These are phyloP conservation scores for Bryum argenteum DNA, from an alignment of 225 moss, liverwort and hornwort species.

Conservation along the genomic window DNA sequence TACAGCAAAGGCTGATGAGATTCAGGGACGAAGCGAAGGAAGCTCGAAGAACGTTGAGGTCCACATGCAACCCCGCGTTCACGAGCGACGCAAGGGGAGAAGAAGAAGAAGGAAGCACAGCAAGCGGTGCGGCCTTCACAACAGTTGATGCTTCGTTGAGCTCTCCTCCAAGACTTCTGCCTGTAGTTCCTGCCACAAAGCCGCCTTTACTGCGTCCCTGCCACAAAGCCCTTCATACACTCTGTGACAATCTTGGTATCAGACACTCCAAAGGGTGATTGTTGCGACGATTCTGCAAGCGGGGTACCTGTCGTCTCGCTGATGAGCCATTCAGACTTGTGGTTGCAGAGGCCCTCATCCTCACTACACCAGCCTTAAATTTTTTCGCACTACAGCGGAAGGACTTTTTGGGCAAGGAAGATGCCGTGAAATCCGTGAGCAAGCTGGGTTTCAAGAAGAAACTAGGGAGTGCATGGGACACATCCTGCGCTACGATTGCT, in stretches of 20 bases:
- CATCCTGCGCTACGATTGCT: conserved; percentile 40
- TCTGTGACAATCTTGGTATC: conserved; percentile 17
- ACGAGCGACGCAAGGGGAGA: conserved; percentile 49
- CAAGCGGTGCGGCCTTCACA: conserved; percentile 45
- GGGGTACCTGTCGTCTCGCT: conserved; percentile 41
- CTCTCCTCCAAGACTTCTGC: conserved; percentile 20
- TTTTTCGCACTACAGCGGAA: conserved; percentile 24
- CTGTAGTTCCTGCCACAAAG: conserved; percentile 22
- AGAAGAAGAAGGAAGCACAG: conserved; percentile 47
- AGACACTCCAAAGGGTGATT: background rate
- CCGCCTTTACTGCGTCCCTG: conserved; percentile 36
- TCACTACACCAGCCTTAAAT: conserved; percentile 18
- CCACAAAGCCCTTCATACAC: conserved; percentile 30
- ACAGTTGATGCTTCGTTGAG: conserved; percentile 20
- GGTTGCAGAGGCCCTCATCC: conserved; percentile 23
- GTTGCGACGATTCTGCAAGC: no score
- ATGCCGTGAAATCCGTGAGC: conserved; percentile 22
- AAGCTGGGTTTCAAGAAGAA: conserved; percentile 2
- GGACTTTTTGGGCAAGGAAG: conserved; percentile 15
- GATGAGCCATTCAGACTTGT: conserved; percentile 22
- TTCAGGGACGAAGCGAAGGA: conserved; percentile 79
- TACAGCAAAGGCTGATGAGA: conserved; percentile 91
- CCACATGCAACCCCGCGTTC: conserved; percentile 58
- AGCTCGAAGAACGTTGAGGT: conserved; percentile 75
- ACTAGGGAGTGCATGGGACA: conserved; percentile 36